Percentiles rank a stretch among this genome's conserved stretches.
Evolutionary conservation across 192 early-diverging fungal genomes (phyloP).

Genomic region (Podila minutissima): DNA sequence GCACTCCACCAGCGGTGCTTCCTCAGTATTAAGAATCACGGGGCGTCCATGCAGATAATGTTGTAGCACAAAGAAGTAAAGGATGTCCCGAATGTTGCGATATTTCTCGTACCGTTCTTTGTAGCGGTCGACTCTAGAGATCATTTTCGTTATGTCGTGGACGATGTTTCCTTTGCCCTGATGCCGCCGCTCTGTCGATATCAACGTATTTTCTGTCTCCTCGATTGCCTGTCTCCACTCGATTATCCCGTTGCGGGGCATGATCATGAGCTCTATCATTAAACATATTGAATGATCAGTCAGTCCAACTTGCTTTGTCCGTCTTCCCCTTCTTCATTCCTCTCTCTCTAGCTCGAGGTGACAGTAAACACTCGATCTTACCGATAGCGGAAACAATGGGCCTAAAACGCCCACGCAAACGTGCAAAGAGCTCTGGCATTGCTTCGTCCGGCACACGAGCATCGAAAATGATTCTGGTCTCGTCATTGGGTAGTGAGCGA

Average conservation of each 20-base stretch:
- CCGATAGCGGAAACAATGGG: conserved; percentile 22
- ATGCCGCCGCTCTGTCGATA: conserved; percentile 8
- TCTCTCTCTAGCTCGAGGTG: too few species aligned
- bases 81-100: conserved; percentile 1
- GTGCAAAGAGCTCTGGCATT: conserved; percentile 15
- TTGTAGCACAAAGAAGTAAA: conserved; percentile 8
- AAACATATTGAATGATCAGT: conserved; percentile 2
- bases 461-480: conserved; percentile 15
- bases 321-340: too few species aligned
- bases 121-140: neutral
- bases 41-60: neutral
- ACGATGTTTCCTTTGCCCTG: conserved; percentile 13
- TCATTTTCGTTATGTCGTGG: conserved; percentile 15
- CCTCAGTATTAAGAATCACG: too few species aligned
- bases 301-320: neutral
- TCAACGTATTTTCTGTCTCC: conserved; percentile 4
- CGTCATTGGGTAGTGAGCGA: conserved; percentile 15
- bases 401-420: conserved; percentile 23
- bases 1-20: too few species aligned
- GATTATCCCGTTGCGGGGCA: neutral
- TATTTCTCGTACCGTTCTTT: neutral
- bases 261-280: conserved; percentile 26
- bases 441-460: conserved; percentile 2
- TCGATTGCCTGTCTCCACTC: conserved; percentile 15
- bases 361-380: too few species aligned